Evolutionary conservation across 106 monocot species (phyloP).

Genomic region (Cymbidium sinense): DNA sequence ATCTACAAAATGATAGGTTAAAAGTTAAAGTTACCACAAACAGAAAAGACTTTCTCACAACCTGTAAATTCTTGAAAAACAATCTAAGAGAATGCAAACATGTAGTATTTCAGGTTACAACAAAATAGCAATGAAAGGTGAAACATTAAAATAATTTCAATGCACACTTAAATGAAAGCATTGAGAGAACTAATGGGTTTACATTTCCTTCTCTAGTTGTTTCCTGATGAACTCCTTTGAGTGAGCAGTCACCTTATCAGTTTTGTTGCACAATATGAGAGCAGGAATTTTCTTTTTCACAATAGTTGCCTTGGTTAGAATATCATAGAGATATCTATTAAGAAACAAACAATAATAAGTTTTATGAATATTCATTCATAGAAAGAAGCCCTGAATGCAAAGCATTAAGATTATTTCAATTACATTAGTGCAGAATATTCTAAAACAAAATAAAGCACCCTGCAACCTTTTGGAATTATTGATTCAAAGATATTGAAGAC

Average conservation of each 20-base stretch:
- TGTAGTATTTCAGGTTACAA: background rate
- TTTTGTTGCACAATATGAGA: conserved; percentile 88
- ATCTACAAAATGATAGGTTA: background rate
- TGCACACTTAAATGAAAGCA: background rate
- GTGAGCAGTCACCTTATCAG: conserved; percentile 95
- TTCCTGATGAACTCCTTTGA: conserved; percentile 96
- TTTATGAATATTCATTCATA: background rate
- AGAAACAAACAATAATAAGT: background rate
- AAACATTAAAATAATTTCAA: background rate
- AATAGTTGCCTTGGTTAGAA: conserved; percentile 70
- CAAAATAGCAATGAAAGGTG: background rate
- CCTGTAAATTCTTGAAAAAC: background rate
- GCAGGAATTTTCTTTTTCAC: conserved; percentile 77
- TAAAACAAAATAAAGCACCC: background rate
- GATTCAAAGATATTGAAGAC: background rate
- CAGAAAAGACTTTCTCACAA: background rate
- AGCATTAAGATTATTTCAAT: background rate
- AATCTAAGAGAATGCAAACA: background rate
- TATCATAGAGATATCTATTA: conserved; percentile 87
- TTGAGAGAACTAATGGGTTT: conserved; percentile 11
- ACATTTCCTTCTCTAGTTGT: conserved; percentile 98
- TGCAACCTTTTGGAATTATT: background rate
- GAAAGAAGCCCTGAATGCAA: background rate
- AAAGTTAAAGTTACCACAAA: background rate
- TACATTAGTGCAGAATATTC: background rate